Evolutionary conservation across 352 stramenopile genomes (phyloP).

Genomic region (Globisporangium acanthophoron): DNA sequence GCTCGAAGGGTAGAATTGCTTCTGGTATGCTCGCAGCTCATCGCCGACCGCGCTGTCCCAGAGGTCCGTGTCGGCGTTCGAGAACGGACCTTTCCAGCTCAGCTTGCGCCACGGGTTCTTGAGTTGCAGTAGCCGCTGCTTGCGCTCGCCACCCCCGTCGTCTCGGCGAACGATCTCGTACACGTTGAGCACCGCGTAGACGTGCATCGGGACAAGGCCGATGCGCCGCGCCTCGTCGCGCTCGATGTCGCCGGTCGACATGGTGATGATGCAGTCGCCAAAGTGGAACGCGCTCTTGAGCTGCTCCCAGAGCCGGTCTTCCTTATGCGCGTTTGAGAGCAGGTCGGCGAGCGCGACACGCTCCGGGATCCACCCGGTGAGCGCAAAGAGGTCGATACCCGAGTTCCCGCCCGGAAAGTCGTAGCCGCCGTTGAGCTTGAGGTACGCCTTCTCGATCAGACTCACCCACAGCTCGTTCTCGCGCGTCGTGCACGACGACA

Average conservation of each 20-base stretch:
- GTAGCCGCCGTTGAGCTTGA: slow-evolving; percentile 97
- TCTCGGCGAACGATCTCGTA: slow-evolving; percentile 49
- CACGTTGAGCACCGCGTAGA: slow-evolving; percentile 95
- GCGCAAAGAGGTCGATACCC: slow-evolving; percentile 96
- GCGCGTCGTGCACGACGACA: slow-evolving; percentile 80
- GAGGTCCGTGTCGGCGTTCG: slow-evolving; percentile 37
- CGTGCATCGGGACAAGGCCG: slow-evolving; percentile 94
- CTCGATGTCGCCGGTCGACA: slow-evolving; percentile 87
- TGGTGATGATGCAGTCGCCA: slow-evolving; percentile 97
- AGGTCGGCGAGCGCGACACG: slow-evolving; percentile 68
- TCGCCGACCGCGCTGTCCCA: slow-evolving; percentile 56
- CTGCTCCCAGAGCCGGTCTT: slow-evolving; percentile 83
- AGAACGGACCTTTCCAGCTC: slow-evolving; percentile 86
- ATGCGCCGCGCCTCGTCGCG: slow-evolving; percentile 71
- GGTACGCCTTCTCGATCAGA: slow-evolving; percentile 98
- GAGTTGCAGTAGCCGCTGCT: slow-evolving; percentile 85
- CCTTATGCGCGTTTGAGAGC: slow-evolving; percentile 12
- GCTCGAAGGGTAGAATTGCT: slow-evolving; percentile 36
- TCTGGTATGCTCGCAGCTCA: slow-evolving; percentile 50
- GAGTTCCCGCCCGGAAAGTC: slow-evolving; percentile 97
- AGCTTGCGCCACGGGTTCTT: slow-evolving; percentile 96
- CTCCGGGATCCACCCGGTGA: slow-evolving; percentile 98
- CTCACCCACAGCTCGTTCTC: slow-evolving; percentile 90
- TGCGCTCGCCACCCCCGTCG: slow-evolving; percentile 18
- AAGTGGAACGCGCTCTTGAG: slow-evolving; percentile 91